Conservation (phyloP, 352 stramenopile genomes). For the Phytophthora boehmeriae region DNA sequence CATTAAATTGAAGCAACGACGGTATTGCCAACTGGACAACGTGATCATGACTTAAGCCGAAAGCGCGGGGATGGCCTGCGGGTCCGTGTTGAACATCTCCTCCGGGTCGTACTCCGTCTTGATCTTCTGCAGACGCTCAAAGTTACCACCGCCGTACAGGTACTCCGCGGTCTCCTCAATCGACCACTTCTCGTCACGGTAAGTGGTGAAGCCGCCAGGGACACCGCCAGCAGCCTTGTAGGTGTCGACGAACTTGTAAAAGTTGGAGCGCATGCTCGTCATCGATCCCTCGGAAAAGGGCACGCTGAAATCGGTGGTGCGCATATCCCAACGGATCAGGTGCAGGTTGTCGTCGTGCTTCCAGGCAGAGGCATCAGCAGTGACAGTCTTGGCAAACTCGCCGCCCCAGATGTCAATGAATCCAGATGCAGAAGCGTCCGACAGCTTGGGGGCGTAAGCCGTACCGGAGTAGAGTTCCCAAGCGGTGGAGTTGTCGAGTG, state of each 20-base stretch:
- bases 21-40: too few relatives aligned
- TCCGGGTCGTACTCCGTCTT: conserved; percentile 27
- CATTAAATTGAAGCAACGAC: too few relatives aligned
- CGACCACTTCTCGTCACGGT: conserved; percentile 34
- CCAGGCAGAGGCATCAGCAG: conserved; percentile 22
- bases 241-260: conserved; percentile 32
- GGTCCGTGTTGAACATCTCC: conserved; percentile 35
- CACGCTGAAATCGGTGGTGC: conserved; percentile 21
- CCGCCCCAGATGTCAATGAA: conserved; percentile 33
- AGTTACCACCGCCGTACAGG: conserved; percentile 29
- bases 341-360: conserved; percentile 33
- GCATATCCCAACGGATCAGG: conserved; percentile 35
- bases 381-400: conserved; percentile 18
- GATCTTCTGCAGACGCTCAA: conserved; percentile 30
- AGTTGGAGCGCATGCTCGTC: conserved; percentile 19
- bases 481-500: conserved; percentile 22
- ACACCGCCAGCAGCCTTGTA: conserved; percentile 29
- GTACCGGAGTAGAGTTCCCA: conserved; percentile 23
- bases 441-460: conserved; percentile 20
- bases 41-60: conserved; percentile 17
- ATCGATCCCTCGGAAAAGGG: conserved; percentile 24
- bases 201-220: conserved; percentile 31
- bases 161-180: conserved; percentile 28
- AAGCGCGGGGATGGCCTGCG: conserved; percentile 29
- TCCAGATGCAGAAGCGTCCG: conserved; percentile 20